Base-by-base conservation (phyloP, 1,284 basidiomycete genomes). In the Boletus semigastroideus region DNA sequence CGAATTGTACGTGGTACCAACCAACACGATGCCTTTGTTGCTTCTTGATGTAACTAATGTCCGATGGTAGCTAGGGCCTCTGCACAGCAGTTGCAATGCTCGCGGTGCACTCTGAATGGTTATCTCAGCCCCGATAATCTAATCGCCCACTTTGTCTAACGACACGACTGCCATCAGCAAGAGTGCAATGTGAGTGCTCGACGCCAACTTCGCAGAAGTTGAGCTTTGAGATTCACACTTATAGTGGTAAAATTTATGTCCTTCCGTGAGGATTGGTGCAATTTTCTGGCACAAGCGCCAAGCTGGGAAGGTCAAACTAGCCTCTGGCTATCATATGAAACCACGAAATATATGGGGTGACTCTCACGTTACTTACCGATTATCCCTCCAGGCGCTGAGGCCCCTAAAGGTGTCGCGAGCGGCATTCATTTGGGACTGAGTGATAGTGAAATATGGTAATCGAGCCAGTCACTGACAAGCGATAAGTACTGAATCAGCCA, bases 1-100 rank as follows among this genome's bases (percentile, higher is more conserved):
- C 33, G 28, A 9, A 38, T 31, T 33, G 49, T 60, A 58, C 46
- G 46, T 61, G 47, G n/a, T 47, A 13, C 13, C 46, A n/a, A 43
- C 17, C 13, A 19, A 45, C 37, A 45, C 10, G 48, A 50, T 25
- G 33, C 41, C 19, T 41, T 33, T 34, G 27, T 34, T 45, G 27
- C 17, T 34, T 49, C 34, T 36, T 39, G 48, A 33, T 33, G 17
- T 36, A 52, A 34, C 46, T 31, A 27, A 47, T 42, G 34, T 36
- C 42, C 40, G 42, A 31, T 47, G 36, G 39, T 19, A 38, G 30
- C 34, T 36, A 30, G 34, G 31, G 45, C 25, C 25, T 30, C 43
- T 46, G 33, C 37, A 41, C 34, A 49, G 36, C 46, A 54, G 33
- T 40, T 30, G n/a, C 17, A 36, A 36, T 16, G 34, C 9, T 36